phyloP scores from a whole-genome alignment of 2,329 filamentous ascomycete species.

The Penicillium sp. region DNA sequence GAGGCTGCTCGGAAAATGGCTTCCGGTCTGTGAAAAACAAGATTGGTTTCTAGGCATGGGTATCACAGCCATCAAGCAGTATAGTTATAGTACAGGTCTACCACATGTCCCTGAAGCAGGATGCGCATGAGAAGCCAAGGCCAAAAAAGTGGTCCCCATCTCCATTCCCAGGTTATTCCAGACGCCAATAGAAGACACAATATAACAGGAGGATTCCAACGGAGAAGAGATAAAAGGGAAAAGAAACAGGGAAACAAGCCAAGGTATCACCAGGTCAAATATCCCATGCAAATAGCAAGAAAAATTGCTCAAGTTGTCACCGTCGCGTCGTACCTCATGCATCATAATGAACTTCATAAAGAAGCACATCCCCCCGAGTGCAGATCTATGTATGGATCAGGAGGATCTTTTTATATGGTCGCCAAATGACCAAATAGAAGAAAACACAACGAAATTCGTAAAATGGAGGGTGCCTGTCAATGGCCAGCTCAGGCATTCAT shows the following conservation, averaged over 20 bases:
- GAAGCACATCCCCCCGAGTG: constrained; percentile 5
- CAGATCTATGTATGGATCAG: constrained; percentile 19
- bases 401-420: constrained; percentile 12
- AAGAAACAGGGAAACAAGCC: constrained; percentile 7
- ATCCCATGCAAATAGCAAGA: constrained; percentile 12
- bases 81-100: constrained; percentile 29
- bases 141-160: constrained; percentile 4
- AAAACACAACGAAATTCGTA: constrained; percentile 20
- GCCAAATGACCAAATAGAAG: constrained; percentile 5
- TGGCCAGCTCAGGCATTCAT: constrained; percentile 32
- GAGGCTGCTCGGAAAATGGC: constrained; percentile 9
- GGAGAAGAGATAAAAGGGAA: constrained; percentile 4
- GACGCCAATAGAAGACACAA: constrained; percentile 8
- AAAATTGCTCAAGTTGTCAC: constrained; percentile 15
- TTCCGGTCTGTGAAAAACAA: constrained; percentile 11
- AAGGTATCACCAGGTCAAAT: constrained; percentile 7
- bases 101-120: constrained; percentile 19
- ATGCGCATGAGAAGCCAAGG: constrained; percentile 2
- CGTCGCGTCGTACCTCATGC: constrained; percentile 21
- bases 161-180: constrained; percentile 9
- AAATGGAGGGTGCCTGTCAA: constrained; percentile 3
- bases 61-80: constrained; percentile 28
- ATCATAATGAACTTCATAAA: constrained; percentile 16
- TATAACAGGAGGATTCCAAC: too few species aligned
- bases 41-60: constrained; percentile 22